Evolutionary conservation across 169 alveolate genomes (phyloP), one percentile per base, ranked within the genome.

Genomic region (Plasmodium billcollinsi): DNA sequence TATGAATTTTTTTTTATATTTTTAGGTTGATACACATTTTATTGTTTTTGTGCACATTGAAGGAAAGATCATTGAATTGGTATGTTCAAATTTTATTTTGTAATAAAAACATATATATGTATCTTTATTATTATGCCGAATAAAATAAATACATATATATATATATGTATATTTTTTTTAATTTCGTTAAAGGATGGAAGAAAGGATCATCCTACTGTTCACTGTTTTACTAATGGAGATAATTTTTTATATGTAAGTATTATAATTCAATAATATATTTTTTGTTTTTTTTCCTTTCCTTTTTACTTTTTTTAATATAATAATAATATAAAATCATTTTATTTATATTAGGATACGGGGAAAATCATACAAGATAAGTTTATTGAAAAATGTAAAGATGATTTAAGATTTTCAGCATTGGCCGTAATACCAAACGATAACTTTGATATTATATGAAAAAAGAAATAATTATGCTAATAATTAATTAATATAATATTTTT

Each of bases 11-110:
- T 50, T 45, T 43, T 69, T 69, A 15, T 15, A 15, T 5, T 11
- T 18, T 56, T 69, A 78, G 90, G 56, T 78, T 66, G 90, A 78
- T 11, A 78, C 90, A 54, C 90, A 78, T 43, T 78, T 66, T 33
- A 78, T 78, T 69, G 90, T 63, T 8, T 78, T 78, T 33, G 11
- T 78, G 47, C 80, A 78, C 65, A 33, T 65, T 24, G 54, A 78
- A 43, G 78, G 78, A 12, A 20, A 24, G 39, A 71, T 78, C 50
- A 20, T 78, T 58, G 78, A 78, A 50, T 43, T 78, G 61, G 90
- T 78, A 78, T 65, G 54, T 8, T 43, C 5, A 43, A 11, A 3
- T 43, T 45, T 2, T 56, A 11, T 12, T 54, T 49, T 18, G 8
- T 20, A 14, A 61, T 33, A 33, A 33, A 33, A 33, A 33, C 0